phyloP scores from a whole-genome alignment of 176 grass and related monocot species.

The Triticum aestivum region IWGSC_CS_RefSeq_v2.1 NC_057806.1:439664073-439664572 shows the following conservation, averaged over 20 bases:
- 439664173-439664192: conserved; percentile 98
- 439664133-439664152: conserved; percentile 47
- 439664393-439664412: not conserved
- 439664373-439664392: not conserved
- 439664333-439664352: not conserved
- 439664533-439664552: too few relatives aligned
- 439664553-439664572: too few relatives aligned
- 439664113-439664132: not conserved
- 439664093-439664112: not conserved
- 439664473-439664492: too few relatives aligned
- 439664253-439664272: not conserved
- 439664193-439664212: conserved; percentile 94
- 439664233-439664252: conserved; percentile 49
- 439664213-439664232: conserved; percentile 81
- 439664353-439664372: not conserved
- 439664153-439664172: conserved; percentile 91
- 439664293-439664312: not conserved
- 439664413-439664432: not conserved
- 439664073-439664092: not conserved
- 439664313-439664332: not conserved
- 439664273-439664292: not conserved
- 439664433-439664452: not conserved
- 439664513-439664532: too few relatives aligned
- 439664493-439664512: too few relatives aligned
- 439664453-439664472: not conserved